phyloP scores from a whole-genome alignment of 2,329 filamentous ascomycete species.

The Colletotrichum caudatum region DNA sequence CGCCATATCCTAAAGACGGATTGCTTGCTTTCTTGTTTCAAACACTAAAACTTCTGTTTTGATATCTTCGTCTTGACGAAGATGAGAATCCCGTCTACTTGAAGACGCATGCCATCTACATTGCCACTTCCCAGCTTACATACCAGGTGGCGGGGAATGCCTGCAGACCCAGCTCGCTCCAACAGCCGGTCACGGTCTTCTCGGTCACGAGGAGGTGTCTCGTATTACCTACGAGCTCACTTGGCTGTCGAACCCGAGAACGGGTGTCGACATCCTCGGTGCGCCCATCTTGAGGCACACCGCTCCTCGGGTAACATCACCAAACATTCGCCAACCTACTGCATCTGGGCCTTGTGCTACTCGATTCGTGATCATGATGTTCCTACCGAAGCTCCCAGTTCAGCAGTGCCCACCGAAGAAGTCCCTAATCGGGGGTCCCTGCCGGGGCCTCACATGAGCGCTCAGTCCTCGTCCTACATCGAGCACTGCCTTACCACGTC shows the following conservation, averaged over 20 bases:
- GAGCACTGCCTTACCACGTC: conserved; percentile 3
- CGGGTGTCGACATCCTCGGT: conserved; percentile 28
- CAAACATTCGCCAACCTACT: background rate
- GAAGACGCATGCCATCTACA: background rate
- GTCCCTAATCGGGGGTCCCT: background rate
- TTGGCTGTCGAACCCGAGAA: background rate
- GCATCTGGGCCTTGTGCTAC: background rate
- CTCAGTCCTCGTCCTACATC: background rate
- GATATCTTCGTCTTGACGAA: background rate
- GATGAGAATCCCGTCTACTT: background rate
- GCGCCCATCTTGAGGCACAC: conserved; percentile 16
- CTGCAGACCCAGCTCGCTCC: background rate
- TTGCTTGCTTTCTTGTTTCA: background rate
- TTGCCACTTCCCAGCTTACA: background rate
- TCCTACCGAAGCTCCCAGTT: background rate
- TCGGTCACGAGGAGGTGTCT: background rate
- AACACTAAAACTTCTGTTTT: background rate
- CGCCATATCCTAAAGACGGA: too few species aligned
- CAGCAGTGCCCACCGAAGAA: background rate
- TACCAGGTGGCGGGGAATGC: background rate
- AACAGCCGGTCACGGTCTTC: background rate
- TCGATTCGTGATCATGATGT: background rate
- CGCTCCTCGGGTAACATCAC: background rate
- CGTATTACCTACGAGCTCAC: background rate
- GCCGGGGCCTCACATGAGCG: conserved; percentile 9